phyloP scores from a whole-genome alignment of 2,329 filamentous ascomycete species.

The Geoglossum cookeanum region DNA sequence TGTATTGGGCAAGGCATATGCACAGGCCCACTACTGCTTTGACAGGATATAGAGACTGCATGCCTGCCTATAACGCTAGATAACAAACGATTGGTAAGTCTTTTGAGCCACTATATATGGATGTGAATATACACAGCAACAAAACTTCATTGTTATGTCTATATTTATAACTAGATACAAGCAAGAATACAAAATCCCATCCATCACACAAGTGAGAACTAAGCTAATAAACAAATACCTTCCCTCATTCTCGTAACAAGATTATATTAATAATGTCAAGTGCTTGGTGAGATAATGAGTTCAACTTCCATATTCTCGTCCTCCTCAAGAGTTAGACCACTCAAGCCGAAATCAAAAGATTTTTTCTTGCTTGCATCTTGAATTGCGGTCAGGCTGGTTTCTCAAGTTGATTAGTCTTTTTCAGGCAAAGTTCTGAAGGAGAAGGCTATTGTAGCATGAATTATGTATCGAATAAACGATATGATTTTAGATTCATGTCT shows the following conservation, averaged over 20 bases:
- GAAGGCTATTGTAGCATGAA: slow-evolving; percentile 1
- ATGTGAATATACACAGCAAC: no score
- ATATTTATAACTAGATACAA: no score
- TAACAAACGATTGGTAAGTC: no score
- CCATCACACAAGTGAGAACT: no score
- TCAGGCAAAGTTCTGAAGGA: background rate
- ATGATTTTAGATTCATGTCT: background rate
- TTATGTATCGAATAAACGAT: slow-evolving; percentile 3
- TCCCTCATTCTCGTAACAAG: background rate
- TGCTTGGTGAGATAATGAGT: background rate
- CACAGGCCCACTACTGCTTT: no score
- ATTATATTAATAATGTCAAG: background rate
- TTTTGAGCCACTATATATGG: no score
- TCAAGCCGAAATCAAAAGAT: background rate
- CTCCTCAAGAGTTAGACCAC: background rate
- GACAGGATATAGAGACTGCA: no score
- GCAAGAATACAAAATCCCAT: background rate
- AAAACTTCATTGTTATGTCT: no score
- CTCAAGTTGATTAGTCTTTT: slow-evolving; percentile 1
- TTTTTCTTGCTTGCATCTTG: background rate
- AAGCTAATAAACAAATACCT: background rate
- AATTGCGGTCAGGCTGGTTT: background rate
- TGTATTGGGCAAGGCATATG: no score
- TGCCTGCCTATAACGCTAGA: no score
- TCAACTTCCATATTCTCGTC: background rate